Conservation (phyloP, 78 protist species). For the Paulinella micropora region DNA sequence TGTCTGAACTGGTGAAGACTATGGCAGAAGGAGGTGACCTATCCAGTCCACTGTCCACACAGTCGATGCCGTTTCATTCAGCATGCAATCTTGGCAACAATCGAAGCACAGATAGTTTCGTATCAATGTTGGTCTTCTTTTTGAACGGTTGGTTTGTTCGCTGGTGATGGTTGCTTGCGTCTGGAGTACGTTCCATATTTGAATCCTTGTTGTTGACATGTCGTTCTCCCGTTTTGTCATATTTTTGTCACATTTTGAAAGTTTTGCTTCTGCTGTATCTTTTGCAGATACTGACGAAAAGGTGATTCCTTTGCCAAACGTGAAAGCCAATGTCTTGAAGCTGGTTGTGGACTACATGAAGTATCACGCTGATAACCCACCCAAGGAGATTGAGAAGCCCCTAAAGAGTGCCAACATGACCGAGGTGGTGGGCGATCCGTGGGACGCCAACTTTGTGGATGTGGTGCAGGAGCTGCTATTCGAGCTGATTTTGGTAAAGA, state of each 20-base stretch:
- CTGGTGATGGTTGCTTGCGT: not conserved
- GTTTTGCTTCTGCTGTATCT: not conserved
- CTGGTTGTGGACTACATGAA: constrained; percentile 7
- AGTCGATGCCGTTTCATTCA: no score
- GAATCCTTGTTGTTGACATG: not conserved
- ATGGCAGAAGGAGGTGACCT: constrained; percentile 3
- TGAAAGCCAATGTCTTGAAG: constrained; percentile 43
- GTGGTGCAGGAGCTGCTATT: constrained; percentile 28
- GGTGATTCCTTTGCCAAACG: constrained; percentile 71
- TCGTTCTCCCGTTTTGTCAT: not conserved
- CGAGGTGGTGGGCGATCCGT: constrained; percentile 33
- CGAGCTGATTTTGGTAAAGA: constrained; percentile 23
- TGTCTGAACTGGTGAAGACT: not conserved
- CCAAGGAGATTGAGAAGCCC: constrained; percentile 43
- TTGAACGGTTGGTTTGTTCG: not conserved
- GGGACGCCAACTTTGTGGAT: constrained; percentile 32
- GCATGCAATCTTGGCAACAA: not conserved
- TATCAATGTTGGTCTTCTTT: no score
- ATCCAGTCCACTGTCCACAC: no score
- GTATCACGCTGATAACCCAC: constrained; percentile 26
- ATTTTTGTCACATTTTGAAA: not conserved
- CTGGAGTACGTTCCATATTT: not conserved
- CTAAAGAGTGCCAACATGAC: constrained; percentile 16
- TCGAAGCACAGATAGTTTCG: no score
- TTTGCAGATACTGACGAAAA: constrained; percentile 24